These are phyloP conservation scores for Tuber brumale DNA, from an alignment of 495 filamentous ascomycete genomes.

Conservation along the genomic window DNA sequence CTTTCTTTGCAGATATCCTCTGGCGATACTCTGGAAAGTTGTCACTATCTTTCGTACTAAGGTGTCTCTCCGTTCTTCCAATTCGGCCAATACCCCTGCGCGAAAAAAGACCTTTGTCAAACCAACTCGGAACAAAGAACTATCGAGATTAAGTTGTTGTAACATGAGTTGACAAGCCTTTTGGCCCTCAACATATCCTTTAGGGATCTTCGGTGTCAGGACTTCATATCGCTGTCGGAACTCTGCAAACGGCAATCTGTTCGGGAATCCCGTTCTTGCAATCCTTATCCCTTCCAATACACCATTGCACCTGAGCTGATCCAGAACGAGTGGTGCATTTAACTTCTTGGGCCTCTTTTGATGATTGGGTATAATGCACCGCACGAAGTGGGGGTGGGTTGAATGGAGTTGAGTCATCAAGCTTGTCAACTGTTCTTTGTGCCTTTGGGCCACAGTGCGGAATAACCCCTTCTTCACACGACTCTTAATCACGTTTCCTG, in stretches of 20 bases:
- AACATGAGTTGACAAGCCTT: slow-evolving; percentile 77
- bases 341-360: slow-evolving; percentile 95
- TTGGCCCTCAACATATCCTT: slow-evolving; percentile 86
- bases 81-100: slow-evolving; percentile 88
- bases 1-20: slow-evolving; percentile 80
- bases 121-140: slow-evolving; percentile 81
- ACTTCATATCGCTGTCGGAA: slow-evolving; percentile 96
- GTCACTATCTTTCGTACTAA: slow-evolving; percentile 89
- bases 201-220: slow-evolving; percentile 83
- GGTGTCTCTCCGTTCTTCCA: slow-evolving; percentile 89
- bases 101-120: slow-evolving; percentile 98
- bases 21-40: slow-evolving; percentile 83
- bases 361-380: slow-evolving; percentile 97
- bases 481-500: slow-evolving; percentile 53
- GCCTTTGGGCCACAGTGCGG: slow-evolving; percentile 90
- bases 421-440: slow-evolving; percentile 93
- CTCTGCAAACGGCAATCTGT: slow-evolving; percentile 82
- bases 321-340: slow-evolving; percentile 78
- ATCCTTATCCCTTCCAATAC: slow-evolving; percentile 97
- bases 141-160: slow-evolving; percentile 78
- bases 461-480: slow-evolving; percentile 97
- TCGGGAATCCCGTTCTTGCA: slow-evolving; percentile 96
- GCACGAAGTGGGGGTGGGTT: slow-evolving; percentile 96
- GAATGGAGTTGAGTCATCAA: slow-evolving; percentile 93
- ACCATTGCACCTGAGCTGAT: slow-evolving; percentile 96